Base-by-base conservation (phyloP, 1,139 yeast species). In the Debaryomycetaceae sp. region DNA sequence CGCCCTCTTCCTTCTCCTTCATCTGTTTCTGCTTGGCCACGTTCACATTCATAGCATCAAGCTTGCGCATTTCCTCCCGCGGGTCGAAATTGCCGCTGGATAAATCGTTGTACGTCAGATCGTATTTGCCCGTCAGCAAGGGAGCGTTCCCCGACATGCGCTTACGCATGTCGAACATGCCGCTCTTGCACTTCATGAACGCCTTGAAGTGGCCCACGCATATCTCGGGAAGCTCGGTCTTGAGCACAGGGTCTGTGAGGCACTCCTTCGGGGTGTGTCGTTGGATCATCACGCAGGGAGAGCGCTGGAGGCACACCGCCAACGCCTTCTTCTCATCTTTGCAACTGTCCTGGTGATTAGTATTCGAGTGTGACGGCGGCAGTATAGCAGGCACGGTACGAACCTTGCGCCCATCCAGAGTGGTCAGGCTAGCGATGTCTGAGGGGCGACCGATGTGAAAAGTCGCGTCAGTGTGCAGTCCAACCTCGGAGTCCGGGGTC, bases 131-230 rank as follows among this genome's bases (percentile, higher is more conserved):
- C 2, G 94, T 82, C 7, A 95, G 83, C 28, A 83, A 55, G 0
- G 97, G 87, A 1, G 93, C 98, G 47, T 90, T 90, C 6, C 98
- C 98, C 48, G 83, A 68, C 62, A 90, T 82, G 41, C 98, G 69
- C 51, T 86, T 87, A 4, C 90, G 59, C 93, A 85, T 85, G 46
- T 86, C 95, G 34, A 82, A 77, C 45, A 74, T 72, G 12, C 94
- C 94, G 44, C 74, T 68, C 37, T 78, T 81, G 58, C 97, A 90
- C 37, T 87, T 94, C 66, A 86, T 62, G 47, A 83, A 90, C 10
- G 94, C 81, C 41, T 74, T 68, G 60, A 87, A 73, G 43, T 83
- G 85, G 19, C 92, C 86, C 28, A 77, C 68, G 47, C 98, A 90
- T 30, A 86, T 68, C 48, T 83, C 95, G 1, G 98, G 98, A 22